Conservation (phyloP, 805 yeast genomes). For the Candida namnaoensis region DNA sequence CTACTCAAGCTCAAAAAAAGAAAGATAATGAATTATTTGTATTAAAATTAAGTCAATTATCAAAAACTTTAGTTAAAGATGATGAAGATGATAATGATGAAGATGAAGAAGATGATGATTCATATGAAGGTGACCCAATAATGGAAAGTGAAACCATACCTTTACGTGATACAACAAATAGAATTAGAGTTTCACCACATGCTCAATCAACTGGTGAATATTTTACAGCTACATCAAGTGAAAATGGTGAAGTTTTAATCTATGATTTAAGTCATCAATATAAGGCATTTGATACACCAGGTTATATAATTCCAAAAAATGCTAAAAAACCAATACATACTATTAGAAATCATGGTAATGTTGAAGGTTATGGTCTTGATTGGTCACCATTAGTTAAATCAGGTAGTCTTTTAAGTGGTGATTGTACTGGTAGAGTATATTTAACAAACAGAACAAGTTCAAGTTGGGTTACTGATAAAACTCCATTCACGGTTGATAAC, state of each 20-base stretch:
- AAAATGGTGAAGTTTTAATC: constrained; percentile 81
- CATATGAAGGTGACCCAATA: constrained; percentile 69
- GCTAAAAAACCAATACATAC: constrained; percentile 79
- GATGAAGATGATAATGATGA: constrained; percentile 72
- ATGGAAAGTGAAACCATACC: constrained; percentile 80
- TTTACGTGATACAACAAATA: constrained; percentile 76
- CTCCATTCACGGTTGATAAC: constrained; percentile 56
- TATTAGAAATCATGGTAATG: constrained; percentile 77
- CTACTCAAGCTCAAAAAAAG: constrained; percentile 83
- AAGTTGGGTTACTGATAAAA: constrained; percentile 79
- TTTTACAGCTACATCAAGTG: constrained; percentile 81
- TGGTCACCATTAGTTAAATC: constrained; percentile 85
- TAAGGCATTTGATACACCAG: constrained; percentile 84
- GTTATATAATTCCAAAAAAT: constrained; percentile 68
- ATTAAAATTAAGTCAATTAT: constrained; percentile 72
- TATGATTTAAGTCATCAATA: constrained; percentile 76
- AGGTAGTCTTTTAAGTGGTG: constrained; percentile 85
- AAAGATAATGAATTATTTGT: constrained; percentile 86
- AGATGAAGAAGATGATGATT: constrained; percentile 66
- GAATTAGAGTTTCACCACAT: constrained; percentile 79
- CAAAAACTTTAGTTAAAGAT: constrained; percentile 81
- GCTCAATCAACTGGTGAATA: constrained; percentile 69
- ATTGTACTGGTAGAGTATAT: constrained; percentile 74
- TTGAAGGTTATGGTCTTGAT: constrained; percentile 96
- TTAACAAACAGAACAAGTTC: constrained; percentile 69